phyloP scores from a whole-genome alignment of 371 early-diverging fungal species.

The Rhizopus delemar region DNA sequence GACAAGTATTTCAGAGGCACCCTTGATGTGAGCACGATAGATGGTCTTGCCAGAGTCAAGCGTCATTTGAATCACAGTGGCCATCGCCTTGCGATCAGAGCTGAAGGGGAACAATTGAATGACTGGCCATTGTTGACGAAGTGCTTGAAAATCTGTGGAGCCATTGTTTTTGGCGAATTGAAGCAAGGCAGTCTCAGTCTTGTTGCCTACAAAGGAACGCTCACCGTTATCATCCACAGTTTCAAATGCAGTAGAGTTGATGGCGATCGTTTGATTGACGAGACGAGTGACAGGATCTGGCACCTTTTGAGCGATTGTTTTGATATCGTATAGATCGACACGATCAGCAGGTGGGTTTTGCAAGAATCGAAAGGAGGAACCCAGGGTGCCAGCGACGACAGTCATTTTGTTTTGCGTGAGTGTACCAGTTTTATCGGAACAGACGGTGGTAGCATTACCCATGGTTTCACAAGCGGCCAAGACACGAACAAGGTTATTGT shows the following conservation, averaged over 20 bases:
- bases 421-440: slow-evolving; percentile 92
- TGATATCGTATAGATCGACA: slow-evolving; percentile 40
- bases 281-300: slow-evolving; percentile 42
- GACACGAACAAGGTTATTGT: slow-evolving; percentile 89
- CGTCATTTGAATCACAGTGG: slow-evolving; percentile 67
- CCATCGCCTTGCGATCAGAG: slow-evolving; percentile 87
- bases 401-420: slow-evolving; percentile 91
- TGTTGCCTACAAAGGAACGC: slow-evolving; percentile 71
- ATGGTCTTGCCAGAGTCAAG: slow-evolving; percentile 29
- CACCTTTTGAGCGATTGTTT: slow-evolving; percentile 27
- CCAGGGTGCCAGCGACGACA: slow-evolving; percentile 72
- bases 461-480: slow-evolving; percentile 92
- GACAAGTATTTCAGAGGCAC: slow-evolving; percentile 87
- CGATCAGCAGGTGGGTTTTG: slow-evolving; percentile 34
- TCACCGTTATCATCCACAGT: slow-evolving; percentile 63
- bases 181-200: slow-evolving; percentile 89
- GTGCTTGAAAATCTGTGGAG: slow-evolving; percentile 35
- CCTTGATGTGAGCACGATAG: slow-evolving; percentile 79
- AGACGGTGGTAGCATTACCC: slow-evolving; percentile 91
- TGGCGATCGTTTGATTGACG: slow-evolving; percentile 64
- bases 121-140: slow-evolving; percentile 51
- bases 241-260: slow-evolving; percentile 87
- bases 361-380: slow-evolving; percentile 44
- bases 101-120: slow-evolving; percentile 80
- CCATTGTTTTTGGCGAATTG: slow-evolving; percentile 55